Evolutionary conservation across 176 grass and related monocot genomes (phyloP).

Genomic region (Miscanthus lutarioriparius): DNA sequence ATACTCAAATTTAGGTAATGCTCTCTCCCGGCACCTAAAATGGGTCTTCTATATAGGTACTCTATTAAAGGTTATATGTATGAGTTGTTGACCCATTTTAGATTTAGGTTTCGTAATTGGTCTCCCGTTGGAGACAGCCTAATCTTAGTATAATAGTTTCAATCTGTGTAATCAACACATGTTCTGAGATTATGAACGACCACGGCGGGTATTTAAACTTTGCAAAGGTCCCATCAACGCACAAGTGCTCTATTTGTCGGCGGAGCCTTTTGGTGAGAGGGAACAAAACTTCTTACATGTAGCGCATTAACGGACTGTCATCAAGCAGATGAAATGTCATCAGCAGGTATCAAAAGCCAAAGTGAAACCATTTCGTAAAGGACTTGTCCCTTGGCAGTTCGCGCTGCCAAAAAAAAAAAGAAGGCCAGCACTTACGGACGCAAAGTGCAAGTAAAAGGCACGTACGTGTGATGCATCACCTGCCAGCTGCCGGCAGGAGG

Average conservation of each 20-base stretch:
- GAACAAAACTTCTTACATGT: conserved; percentile 31
- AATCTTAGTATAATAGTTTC: background rate
- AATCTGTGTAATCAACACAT: background rate
- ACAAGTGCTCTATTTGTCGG: conserved; percentile 22
- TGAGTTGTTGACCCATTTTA: too few relatives aligned
- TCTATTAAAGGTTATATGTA: too few relatives aligned
- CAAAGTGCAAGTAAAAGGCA: background rate
- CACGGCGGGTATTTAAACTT: conserved; percentile 4
- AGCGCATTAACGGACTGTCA: conserved; percentile 1
- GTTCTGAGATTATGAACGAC: conserved; percentile 3
- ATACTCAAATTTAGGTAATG: too few relatives aligned
- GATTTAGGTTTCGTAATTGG: too few relatives aligned
- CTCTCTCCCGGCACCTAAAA: too few relatives aligned
- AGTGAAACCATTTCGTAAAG: background rate
- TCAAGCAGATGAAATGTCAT: conserved; percentile 11
- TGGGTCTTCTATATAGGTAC: too few relatives aligned
- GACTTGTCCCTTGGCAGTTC: background rate
- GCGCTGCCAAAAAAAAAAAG: background rate
- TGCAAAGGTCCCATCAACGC: background rate
- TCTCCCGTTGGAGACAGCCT: too few relatives aligned
- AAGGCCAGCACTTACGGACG: background rate
- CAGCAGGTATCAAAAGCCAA: background rate
- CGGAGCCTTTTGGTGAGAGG: conserved; percentile 6
- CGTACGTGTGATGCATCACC: background rate
- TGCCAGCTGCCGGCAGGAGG: background rate